Evolutionary conservation across 768 basidiomycete species (phyloP).

Genomic region (Aureoboletus auriporus): DNA sequence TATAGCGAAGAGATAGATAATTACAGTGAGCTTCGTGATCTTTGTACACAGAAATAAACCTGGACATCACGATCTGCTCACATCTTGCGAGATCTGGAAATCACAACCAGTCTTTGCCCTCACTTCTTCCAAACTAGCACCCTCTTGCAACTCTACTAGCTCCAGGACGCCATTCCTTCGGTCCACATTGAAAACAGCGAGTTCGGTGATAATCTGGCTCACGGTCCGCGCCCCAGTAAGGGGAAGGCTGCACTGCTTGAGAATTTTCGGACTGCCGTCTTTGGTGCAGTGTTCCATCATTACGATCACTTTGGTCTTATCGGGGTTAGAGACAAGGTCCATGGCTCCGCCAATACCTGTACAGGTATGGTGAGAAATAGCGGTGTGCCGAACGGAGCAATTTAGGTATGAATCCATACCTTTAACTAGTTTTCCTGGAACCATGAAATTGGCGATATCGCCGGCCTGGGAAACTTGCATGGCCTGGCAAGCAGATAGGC

Average conservation of each 20-base stretch:
- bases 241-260: constrained; percentile 77
- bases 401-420: constrained; percentile 35
- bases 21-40: constrained; percentile 4
- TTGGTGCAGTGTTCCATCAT: constrained; percentile 90
- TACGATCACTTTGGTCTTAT: constrained; percentile 88
- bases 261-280: constrained; percentile 86
- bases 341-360: constrained; percentile 92
- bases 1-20: constrained; percentile 1
- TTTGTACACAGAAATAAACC: not conserved
- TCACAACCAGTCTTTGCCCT: constrained; percentile 82
- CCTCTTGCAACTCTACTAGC: constrained; percentile 80
- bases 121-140: constrained; percentile 80
- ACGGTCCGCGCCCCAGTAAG: constrained; percentile 86
- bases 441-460: constrained; percentile 98
- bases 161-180: constrained; percentile 65
- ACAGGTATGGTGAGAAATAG: constrained; percentile 6
- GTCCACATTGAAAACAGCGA: constrained; percentile 88
- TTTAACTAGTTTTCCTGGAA: constrained; percentile 90
- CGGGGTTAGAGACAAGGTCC: constrained; percentile 95
- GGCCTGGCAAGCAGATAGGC: constrained; percentile 45
- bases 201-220: constrained; percentile 90
- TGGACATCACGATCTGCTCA: constrained; percentile 44
- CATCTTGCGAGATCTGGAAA: constrained; percentile 56
- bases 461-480: constrained; percentile 94
- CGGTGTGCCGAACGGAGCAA: not conserved